Base-by-base conservation (phyloP, 2,329 filamentous ascomycete species). In the Fusarium vanettenii region DNA sequence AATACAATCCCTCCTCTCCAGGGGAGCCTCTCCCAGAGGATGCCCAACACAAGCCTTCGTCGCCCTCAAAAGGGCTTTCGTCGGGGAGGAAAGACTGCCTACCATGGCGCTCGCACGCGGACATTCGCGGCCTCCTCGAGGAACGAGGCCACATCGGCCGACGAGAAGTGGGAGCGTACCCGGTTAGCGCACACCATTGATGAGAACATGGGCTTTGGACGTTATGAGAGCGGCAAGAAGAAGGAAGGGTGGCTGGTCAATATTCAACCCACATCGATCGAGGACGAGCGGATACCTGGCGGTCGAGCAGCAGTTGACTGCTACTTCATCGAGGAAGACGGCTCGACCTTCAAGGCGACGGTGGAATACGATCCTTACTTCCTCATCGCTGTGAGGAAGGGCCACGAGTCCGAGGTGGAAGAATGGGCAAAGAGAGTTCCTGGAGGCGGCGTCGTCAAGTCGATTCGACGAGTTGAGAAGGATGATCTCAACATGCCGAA, bases 291-390 rank as follows among this genome's bases (percentile, higher is more conserved):
- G 77, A 89, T 94, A 55, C 92, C 93, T 2, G 94, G 94, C 69
- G 97, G 97, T 41, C 92, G 95, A 74, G 93, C 97, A 1, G 97
- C 94, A 10, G 91, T 99, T 66, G 97, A 99, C 85, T 98, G 95
- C 84, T 99, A 98, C 86, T 99, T 99, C 84, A 93, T 99, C 69
- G 94, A 95, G 79, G 94, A 96, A 68, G 94, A 97, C 79, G 90
- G 94, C 16, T 91, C 92, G 59, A 96, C 93, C 6, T 99, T 99
- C 89, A 99, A 99, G 83, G 95, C 97, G 13, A 98, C 95, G 1
- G 86, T 99, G 74, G 95, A 98, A 85, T 98, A 98, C 82, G 95
- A 98, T 78, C 97, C 97, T 1, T 99, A 99, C 86, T 98, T 99
- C 78, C 85, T 99, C 70, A 91, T 99, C 63, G 96, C 95, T 0